Evolutionary conservation across 108 stramenopile species (phyloP).

Genomic region (Tribonema minus): DNA sequence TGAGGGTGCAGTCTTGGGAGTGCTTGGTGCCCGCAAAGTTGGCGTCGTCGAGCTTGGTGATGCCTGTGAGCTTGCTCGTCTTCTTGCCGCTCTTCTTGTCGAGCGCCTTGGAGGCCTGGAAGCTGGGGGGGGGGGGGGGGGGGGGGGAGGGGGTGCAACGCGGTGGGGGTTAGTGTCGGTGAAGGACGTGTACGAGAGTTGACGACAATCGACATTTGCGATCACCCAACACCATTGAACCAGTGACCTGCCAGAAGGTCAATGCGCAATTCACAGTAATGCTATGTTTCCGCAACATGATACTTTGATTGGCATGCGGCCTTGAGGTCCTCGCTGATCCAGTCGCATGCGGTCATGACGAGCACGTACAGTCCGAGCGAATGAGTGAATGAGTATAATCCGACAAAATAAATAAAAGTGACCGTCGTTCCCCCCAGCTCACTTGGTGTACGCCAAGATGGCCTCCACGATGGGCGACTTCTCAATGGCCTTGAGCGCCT

Average conservation of each 20-base stretch:
- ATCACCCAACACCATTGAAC: no score
- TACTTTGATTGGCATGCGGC: no score
- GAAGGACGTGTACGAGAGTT: no score
- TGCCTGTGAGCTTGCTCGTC: slow-evolving; percentile 83
- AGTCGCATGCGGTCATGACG: no score
- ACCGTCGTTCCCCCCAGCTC: background rate
- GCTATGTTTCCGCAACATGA: background rate
- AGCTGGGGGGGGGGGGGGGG: no score
- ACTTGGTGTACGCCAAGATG: background rate
- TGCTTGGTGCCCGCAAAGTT: slow-evolving; percentile 86
- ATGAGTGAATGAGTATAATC: no score
- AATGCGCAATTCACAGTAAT: slow-evolving; percentile 56
- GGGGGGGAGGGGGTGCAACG: no score
- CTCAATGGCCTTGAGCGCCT: slow-evolving; percentile 64
- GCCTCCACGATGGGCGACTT: slow-evolving; percentile 81
- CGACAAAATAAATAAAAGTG: background rate
- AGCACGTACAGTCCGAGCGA: no score
- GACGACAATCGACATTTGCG: no score
- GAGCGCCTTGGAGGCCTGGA: slow-evolving; percentile 76
- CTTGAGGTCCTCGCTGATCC: no score
- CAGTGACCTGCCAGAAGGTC: no score
- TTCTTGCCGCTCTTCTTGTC: slow-evolving; percentile 85
- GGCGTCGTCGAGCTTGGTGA: slow-evolving; percentile 94
- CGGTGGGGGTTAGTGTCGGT: no score
- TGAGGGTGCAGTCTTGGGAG: slow-evolving; percentile 90